Base-by-base conservation (phyloP, 306 rosid species). In the Ceratonia siliqua region DNA sequence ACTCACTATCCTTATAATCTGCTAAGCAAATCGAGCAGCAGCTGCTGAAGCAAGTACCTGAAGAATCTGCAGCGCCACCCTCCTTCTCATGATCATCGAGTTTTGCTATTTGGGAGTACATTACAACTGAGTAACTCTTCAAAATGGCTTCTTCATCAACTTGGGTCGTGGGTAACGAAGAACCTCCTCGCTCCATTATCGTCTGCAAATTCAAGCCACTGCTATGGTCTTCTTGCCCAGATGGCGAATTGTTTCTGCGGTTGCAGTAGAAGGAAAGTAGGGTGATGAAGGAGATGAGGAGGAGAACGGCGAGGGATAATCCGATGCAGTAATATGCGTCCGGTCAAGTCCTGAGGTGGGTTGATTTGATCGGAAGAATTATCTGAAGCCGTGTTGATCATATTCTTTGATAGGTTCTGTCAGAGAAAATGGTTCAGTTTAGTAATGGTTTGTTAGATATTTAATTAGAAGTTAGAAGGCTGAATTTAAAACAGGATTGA, bases 1-100 rank as follows among this genome's bases (percentile, higher is more conserved):
- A 38, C 11, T 87, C 86, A 5, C 25, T 53, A 56, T 79, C 82
- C 54, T 45, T 65, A 32, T 78, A 86, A 63, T 89, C 91, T 27
- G 52, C 77, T 75, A 89, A 85, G 43, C 91, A 89, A 32, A 89
- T 81, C 3, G 88, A 79, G 75, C 94, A 89, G 48, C 45, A 32
- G 79, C 14, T n/a, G 68, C 57, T 20, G 80, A 57, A 30, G 41
- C 61, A 6, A 42, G 41, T 6, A n/a, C n/a, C n/a, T n/a, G n/a
- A n/a, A 0, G 22, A 28, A 15, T 57, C 41, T 5, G 21, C 36
- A n/a, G 2, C 22, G 7, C 1, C 12, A 30, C 5, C 22, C 1
- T 24, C 42, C n/a, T 30, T 57, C 5, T 12, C 5, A 15, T 30
- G n/a, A n/a, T n/a, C n/a, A n/a, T n/a, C 43, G 0, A 5, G 68